These are phyloP conservation scores for Rhytidhysteron rufulum DNA, from an alignment of 2,329 filamentous ascomycete species.

Conservation along the genomic window DNA sequence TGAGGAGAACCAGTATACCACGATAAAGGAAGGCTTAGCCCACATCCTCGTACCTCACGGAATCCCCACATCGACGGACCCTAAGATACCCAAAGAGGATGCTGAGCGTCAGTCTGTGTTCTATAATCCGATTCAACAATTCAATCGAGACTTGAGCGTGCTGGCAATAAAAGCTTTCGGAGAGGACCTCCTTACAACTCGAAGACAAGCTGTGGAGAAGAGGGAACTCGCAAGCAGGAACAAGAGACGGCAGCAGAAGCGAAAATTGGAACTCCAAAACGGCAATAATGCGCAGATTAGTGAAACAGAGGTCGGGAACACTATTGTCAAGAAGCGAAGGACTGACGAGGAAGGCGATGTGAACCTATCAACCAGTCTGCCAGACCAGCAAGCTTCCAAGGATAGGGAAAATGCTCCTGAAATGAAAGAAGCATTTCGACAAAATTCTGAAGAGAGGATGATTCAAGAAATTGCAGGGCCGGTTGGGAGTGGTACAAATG, in stretches of 20 bases:
- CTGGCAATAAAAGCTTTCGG: constrained; percentile 88
- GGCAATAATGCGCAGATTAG: background rate
- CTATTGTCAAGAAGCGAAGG: constrained; percentile 21
- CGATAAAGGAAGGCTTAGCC: constrained; percentile 64
- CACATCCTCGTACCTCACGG: constrained; percentile 61
- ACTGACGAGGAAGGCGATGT: constrained; percentile 13
- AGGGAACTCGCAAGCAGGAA: constrained; percentile 19
- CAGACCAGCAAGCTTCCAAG: constrained; percentile 4
- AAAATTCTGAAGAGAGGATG: background rate
- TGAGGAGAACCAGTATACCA: constrained; percentile 53
- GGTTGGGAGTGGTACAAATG: background rate
- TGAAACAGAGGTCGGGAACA: constrained; percentile 1
- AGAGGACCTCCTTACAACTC: constrained; percentile 57
- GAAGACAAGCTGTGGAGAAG: constrained; percentile 38
- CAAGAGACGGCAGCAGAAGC: constrained; percentile 16
- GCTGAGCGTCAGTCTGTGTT: constrained; percentile 73
- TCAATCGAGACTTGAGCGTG: constrained; percentile 93
- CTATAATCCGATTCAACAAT: constrained; percentile 98
- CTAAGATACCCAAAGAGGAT: constrained; percentile 47
- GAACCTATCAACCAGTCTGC: no score
- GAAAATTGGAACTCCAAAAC: constrained; percentile 2
- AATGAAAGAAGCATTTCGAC: background rate
- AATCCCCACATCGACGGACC: constrained; percentile 46
- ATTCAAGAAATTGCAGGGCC: background rate
- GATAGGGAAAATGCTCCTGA: constrained; percentile 1